These are phyloP conservation scores for Fusarium longipes DNA, from an alignment of 2,329 filamentous ascomycete species.

Conservation along the genomic window DNA sequence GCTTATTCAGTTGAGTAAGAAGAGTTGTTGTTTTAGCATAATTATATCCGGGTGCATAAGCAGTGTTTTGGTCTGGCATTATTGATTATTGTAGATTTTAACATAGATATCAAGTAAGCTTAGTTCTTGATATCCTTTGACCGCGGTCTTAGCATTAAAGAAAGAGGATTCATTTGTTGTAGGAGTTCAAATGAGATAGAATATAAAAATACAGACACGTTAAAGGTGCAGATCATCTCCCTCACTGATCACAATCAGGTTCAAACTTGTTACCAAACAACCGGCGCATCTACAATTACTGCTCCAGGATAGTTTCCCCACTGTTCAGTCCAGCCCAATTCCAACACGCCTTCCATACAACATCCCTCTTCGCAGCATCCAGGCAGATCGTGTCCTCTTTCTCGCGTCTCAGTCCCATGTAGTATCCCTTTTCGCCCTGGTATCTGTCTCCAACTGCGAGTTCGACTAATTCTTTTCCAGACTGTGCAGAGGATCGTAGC, in stretches of 20 bases:
- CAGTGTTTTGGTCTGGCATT: background rate
- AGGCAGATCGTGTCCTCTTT: slow-evolving; percentile 5
- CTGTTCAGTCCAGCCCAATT: slow-evolving; percentile 19
- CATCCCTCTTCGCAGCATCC: background rate
- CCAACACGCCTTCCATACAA: slow-evolving; percentile 38
- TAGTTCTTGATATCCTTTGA: background rate
- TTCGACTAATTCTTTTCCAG: slow-evolving; percentile 29
- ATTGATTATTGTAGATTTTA: background rate
- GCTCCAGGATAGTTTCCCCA: slow-evolving; percentile 23
- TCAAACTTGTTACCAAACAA: background rate
- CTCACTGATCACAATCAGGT: too few relatives aligned
- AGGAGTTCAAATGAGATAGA: background rate
- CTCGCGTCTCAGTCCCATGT: background rate
- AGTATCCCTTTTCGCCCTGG: slow-evolving; percentile 17
- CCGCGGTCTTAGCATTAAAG: too few relatives aligned
- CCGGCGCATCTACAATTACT: background rate
- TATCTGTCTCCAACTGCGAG: slow-evolving; percentile 24
- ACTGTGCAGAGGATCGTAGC: slow-evolving; percentile 22
- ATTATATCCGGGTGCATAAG: background rate
- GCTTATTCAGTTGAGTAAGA: background rate
- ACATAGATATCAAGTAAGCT: background rate
- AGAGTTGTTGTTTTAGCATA: background rate
- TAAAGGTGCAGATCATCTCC: too few relatives aligned
- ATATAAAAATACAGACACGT: background rate
- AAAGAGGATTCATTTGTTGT: background rate